Conservation (phyloP, 2,329 filamentous ascomycete genomes). For the Nannizziopsis barbatae region DNA sequence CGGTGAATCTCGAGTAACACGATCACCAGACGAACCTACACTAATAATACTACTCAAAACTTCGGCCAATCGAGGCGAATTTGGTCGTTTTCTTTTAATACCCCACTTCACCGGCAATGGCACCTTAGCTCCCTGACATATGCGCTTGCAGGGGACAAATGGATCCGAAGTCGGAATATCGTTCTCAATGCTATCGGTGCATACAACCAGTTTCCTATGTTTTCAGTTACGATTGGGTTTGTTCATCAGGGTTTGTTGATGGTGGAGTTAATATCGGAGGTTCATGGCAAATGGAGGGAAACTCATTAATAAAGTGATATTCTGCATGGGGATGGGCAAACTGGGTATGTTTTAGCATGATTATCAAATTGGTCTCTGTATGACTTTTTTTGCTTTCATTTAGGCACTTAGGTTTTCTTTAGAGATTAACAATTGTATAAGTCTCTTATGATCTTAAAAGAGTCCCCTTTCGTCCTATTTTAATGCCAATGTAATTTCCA, state of each 20-base stretch:
- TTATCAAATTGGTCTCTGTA: slow-evolving; percentile 10
- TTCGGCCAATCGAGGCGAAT: too few relatives aligned
- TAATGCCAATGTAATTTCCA: too few relatives aligned
- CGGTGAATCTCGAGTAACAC: background rate
- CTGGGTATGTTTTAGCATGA: background rate
- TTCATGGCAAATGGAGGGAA: background rate
- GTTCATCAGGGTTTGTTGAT: background rate
- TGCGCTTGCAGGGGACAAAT: too few relatives aligned
- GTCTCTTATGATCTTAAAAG: background rate
- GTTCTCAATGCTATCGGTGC: background rate
- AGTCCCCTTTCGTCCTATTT: background rate
- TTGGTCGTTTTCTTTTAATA: too few relatives aligned
- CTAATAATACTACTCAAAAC: too few relatives aligned
- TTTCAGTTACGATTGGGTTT: background rate
- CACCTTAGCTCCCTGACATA: too few relatives aligned
- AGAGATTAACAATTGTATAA: slow-evolving; percentile 9
- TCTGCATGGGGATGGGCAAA: background rate
- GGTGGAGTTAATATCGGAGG: slow-evolving; percentile 3
- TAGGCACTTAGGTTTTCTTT: slow-evolving; percentile 3
- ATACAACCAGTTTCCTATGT: slow-evolving; percentile 5
- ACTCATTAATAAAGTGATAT: background rate
- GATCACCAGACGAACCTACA: background rate
- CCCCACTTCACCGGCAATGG: too few relatives aligned
- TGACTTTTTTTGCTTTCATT: slow-evolving; percentile 8
- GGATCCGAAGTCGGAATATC: background rate